Conservation (phyloP, 1,284 basidiomycete species). For the Sanghuangporus sanghuang region DNA sequence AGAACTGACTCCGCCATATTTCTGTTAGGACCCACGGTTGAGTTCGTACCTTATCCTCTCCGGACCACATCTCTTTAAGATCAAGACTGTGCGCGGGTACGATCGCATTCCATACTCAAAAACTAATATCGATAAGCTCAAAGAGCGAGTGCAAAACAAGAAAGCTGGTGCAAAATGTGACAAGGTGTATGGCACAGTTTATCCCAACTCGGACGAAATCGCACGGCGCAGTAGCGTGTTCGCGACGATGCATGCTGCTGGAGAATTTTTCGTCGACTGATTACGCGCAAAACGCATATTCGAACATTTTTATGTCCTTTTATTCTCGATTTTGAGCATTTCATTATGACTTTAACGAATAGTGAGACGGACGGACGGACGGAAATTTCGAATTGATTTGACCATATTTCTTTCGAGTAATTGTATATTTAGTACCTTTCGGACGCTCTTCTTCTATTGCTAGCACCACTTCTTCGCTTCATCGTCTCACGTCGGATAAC, state of each 20-base stretch:
- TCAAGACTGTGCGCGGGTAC: slow-evolving; percentile 10
- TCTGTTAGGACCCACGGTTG: slow-evolving; percentile 1
- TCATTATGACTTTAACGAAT: background rate
- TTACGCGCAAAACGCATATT: background rate
- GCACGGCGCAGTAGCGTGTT: background rate
- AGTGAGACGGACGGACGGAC: background rate
- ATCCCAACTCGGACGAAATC: background rate
- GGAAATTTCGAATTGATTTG: background rate
- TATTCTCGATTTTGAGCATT: background rate
- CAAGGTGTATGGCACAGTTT: background rate
- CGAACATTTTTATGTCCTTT: background rate
- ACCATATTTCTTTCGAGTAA: background rate
- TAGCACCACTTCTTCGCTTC: background rate
- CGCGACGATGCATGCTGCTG: background rate
- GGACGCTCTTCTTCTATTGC: background rate
- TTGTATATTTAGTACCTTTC: background rate
- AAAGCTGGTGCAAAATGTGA: background rate
- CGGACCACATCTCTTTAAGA: background rate
- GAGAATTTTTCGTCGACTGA: background rate
- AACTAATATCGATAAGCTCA: slow-evolving; percentile 2
- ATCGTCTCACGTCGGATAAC: background rate
- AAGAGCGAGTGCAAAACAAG: background rate
- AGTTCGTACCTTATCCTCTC: slow-evolving; percentile 9
- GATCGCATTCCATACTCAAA: slow-evolving; percentile 9
- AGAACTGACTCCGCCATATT: background rate